phyloP scores from a whole-genome alignment of 2,329 filamentous ascomycete genomes.

The Thielaviopsis punctulata region DNA sequence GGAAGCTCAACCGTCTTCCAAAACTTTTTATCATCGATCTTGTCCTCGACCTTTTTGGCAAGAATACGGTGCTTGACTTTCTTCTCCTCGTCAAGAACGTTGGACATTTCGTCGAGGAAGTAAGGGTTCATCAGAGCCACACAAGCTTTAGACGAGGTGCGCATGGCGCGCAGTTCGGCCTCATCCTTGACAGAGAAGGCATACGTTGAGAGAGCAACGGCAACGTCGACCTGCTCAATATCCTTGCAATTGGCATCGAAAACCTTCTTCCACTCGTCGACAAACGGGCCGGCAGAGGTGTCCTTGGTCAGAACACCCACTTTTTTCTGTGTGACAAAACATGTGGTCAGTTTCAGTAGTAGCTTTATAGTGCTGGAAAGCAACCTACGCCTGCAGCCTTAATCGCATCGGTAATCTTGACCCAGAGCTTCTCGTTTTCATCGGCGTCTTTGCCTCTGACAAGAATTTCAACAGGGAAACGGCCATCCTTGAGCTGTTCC shows the following conservation, averaged over 20 bases:
- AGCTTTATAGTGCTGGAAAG: background rate
- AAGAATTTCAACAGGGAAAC: conserved; percentile 80
- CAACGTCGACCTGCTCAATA: conserved; percentile 74
- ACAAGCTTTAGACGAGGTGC: conserved; percentile 84
- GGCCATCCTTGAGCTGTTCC: conserved; percentile 78
- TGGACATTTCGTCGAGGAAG: conserved; percentile 96
- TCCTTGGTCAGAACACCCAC: conserved; percentile 78
- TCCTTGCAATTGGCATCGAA: conserved; percentile 68
- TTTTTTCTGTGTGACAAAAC: conserved; percentile 47
- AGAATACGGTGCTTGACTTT: conserved; percentile 83
- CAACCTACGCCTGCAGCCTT: conserved; percentile 65
- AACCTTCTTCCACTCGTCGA: conserved; percentile 86
- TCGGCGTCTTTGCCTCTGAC: conserved; percentile 82
- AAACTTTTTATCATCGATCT: conserved; percentile 86
- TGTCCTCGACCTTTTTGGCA: conserved; percentile 73
- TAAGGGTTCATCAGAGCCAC: conserved; percentile 90
- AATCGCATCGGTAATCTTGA: conserved; percentile 69
- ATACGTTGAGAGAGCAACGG: conserved; percentile 59
- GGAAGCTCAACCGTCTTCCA: conserved; percentile 65
- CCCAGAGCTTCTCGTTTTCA: conserved; percentile 80
- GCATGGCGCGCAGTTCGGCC: conserved; percentile 80
- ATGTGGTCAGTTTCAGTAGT: conserved; percentile 2
- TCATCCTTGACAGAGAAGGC: conserved; percentile 92
- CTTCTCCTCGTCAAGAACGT: conserved; percentile 88
- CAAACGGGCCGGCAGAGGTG: conserved; percentile 68